phyloP scores from a whole-genome alignment of 148 eudicot species.

The Talinum fruticosum region DNA sequence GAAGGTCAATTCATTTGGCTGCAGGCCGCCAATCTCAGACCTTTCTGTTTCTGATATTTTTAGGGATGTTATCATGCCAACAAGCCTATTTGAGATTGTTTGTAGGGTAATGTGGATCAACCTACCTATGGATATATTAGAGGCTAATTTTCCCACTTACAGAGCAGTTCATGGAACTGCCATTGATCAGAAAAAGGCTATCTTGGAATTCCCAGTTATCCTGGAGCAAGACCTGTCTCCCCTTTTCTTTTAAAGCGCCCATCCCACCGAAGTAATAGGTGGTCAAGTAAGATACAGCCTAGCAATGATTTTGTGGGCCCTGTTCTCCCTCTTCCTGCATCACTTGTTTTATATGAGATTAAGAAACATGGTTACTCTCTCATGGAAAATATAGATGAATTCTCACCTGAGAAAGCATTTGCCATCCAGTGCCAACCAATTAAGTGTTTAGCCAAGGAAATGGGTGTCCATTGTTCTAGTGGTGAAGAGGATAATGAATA shows the following conservation, averaged over 20 bases:
- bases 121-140: constrained; percentile 51
- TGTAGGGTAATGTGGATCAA: constrained; percentile 40
- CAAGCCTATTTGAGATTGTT: constrained; percentile 61
- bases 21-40: constrained; percentile 31
- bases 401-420: constrained; percentile 41
- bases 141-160: constrained; percentile 45
- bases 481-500: constrained; percentile 25
- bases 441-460: constrained; percentile 32
- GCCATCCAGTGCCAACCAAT: constrained; percentile 42
- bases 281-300: constrained; percentile 45
- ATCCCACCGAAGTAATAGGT: constrained; percentile 47
- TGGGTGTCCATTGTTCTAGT: constrained; percentile 22
- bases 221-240: constrained; percentile 50
- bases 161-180: constrained; percentile 32
- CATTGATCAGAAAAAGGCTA: constrained; percentile 27
- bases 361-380: constrained; percentile 26
- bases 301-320: constrained; percentile 59
- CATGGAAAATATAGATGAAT: constrained; percentile 27
- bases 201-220: constrained; percentile 53
- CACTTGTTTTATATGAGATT: constrained; percentile 43
- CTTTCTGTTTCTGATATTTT: constrained; percentile 36
- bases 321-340: constrained; percentile 53
- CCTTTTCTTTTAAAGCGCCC: constrained; percentile 57
- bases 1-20: constrained; percentile 40
- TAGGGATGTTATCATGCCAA: constrained; percentile 44